A percentile compares a stretch with the other conserved stretches of the same genome.
phyloP scores from a whole-genome alignment of 768 basidiomycete genomes.

The Kwoniella sp. region DNA sequence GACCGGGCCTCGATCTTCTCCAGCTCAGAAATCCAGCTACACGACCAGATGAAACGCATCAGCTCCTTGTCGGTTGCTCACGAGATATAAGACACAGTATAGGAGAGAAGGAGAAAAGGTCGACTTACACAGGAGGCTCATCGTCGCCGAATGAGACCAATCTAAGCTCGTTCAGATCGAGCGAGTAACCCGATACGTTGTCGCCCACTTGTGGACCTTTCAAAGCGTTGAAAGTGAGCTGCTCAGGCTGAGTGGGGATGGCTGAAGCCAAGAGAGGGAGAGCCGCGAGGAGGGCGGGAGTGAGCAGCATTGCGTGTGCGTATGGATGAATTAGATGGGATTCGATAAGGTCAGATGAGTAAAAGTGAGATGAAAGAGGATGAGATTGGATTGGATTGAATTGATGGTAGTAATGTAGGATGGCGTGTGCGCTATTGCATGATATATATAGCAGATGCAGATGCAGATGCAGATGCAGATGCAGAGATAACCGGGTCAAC shows the following conservation, averaged over 20 bases:
- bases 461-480: background rate
- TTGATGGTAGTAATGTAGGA: background rate
- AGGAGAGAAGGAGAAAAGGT: no score
- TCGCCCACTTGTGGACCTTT: conserved; percentile 6
- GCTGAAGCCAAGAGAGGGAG: conserved; percentile 40
- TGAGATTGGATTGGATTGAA: conserved; percentile 4
- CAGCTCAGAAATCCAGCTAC: conserved; percentile 76
- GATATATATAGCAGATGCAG: no score
- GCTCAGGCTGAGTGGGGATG: conserved; percentile 27
- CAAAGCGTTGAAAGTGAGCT: conserved; percentile 22
- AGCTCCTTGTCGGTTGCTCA: no score
- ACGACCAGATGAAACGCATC: background rate
- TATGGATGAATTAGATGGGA: background rate
- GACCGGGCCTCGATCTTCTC: conserved; percentile 85
- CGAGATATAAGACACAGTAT: no score
- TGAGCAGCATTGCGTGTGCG: conserved; percentile 33
- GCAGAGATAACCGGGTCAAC: conserved; percentile 1
- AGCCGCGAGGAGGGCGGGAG: conserved; percentile 31
- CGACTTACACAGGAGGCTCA: conserved; percentile 61
- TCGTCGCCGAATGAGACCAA: conserved; percentile 73
- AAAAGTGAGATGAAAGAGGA: background rate
- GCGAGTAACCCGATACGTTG: conserved; percentile 64
- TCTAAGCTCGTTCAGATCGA: conserved; percentile 72
- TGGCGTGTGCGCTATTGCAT: conserved; percentile 1
- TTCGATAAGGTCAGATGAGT: background rate